Conservation (phyloP, 1,284 basidiomycete species). For the Takashimella koratensis region DNA sequence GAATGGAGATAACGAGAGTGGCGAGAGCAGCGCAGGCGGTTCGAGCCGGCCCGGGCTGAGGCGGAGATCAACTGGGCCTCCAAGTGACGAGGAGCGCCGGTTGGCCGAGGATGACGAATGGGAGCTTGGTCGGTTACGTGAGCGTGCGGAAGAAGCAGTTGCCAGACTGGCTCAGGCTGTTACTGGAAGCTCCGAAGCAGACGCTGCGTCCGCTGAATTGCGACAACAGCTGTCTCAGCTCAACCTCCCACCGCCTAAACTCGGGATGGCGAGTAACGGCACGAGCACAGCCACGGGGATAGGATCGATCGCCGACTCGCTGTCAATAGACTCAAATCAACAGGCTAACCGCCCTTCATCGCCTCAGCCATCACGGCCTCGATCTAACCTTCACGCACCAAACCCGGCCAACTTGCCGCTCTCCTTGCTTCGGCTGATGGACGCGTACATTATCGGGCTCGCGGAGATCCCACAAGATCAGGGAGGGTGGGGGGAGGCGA, state of each 20-base stretch:
- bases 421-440: conserved; percentile 42
- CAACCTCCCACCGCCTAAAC: conserved; percentile 17
- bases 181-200: conserved; percentile 1
- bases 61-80: conserved; percentile 27
- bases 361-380: neutral
- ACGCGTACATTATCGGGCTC: conserved; percentile 42
- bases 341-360: neutral
- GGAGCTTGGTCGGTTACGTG: conserved; percentile 21
- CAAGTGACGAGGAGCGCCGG: conserved; percentile 18
- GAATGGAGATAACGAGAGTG: neutral
- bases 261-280: neutral
- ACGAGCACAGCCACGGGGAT: neutral
- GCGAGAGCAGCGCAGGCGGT: neutral
- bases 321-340: neutral
- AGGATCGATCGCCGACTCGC: neutral
- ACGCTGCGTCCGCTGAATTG: conserved; percentile 19
- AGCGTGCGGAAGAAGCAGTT: conserved; percentile 30
- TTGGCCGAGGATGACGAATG: conserved; percentile 20
- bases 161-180: conserved; percentile 22
- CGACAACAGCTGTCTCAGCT: conserved; percentile 33
- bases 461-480: conserved; percentile 22
- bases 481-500: conserved; percentile 41
- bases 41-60: conserved; percentile 21
- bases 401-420: conserved; percentile 45
- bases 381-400: conserved; percentile 37